Base-by-base conservation (phyloP, 164 flowering plant species). In the Pachysandra terminalis region DNA sequence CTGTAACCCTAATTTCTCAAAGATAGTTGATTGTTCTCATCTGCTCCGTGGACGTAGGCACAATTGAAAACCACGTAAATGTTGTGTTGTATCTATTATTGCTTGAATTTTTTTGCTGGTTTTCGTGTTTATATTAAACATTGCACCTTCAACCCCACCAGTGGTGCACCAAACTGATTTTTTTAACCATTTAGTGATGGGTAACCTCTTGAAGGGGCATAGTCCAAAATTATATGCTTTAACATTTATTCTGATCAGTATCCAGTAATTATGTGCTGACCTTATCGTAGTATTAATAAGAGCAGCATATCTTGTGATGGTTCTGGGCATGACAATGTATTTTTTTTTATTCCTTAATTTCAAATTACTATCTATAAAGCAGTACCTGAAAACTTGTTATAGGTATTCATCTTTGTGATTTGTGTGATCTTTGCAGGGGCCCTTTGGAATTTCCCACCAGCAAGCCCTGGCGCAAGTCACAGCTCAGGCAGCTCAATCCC, bases 361-460 rank as follows among this genome's bases (percentile, higher is more conserved):
- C 27, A 12, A 8, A 56, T 21, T 56, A 21, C 24, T 55, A 23
- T 55, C 59, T 22, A 21, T n/a, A 25, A 56, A 56, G 13, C 59
- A 56, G 21, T 21, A 22, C 15, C 4, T 21, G 26, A 21, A 19
- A 25, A 25, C 59, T 45, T 8, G 17, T 54, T 26, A 17, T 27
- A 3, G 56, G 12, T 59, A 26, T 5, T 55, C 22, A 53, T 24
- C 32, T n/a, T 56, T 64, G 63, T 63, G 60, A 28, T 64, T 22
- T 15, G 14, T 52, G 63, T 53, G 7, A 14, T 35, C 0, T 74
- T 12, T 45, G 35, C 48, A 86, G 88, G 80, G 82, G 28, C 66
- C 81, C 5, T 83, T 77, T 68, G 88, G 84, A 63, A 78, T 82
- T 77, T 69, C 87, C 19, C 88, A 81, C 69, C 87, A 85, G 78